Evolutionary conservation across 1,284 basidiomycete species (phyloP).

Genomic region (Trametes sp.): DNA sequence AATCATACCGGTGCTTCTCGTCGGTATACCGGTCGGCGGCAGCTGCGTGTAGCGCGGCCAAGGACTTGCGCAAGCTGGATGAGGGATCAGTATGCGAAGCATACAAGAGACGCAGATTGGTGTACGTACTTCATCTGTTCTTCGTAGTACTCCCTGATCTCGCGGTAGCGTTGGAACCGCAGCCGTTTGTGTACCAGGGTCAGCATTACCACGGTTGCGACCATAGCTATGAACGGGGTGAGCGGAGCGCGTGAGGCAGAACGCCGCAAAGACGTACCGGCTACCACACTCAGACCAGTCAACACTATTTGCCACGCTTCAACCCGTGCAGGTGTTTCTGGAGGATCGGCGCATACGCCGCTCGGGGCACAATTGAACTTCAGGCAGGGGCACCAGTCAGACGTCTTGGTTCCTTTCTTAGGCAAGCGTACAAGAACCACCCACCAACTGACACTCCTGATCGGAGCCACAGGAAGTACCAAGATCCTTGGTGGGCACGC

Average conservation of each 20-base stretch:
- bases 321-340: slow-evolving; percentile 45
- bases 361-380: slow-evolving; percentile 39
- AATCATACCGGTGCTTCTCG: slow-evolving; percentile 19
- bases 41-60: slow-evolving; percentile 38
- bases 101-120: not conserved
- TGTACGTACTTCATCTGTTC: slow-evolving; percentile 58
- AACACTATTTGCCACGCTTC: slow-evolving; percentile 49
- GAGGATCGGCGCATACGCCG: slow-evolving; percentile 43
- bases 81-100: not conserved
- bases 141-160: slow-evolving; percentile 60
- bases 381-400: not conserved
- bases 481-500: slow-evolving; percentile 55
- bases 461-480: slow-evolving; percentile 60
- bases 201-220: slow-evolving; percentile 50
- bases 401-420: no score
- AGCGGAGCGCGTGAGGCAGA: slow-evolving; percentile 24
- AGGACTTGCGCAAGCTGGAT: slow-evolving; percentile 36
- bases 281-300: slow-evolving; percentile 23
- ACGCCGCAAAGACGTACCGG: slow-evolving; percentile 31
- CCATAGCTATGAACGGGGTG: slow-evolving; percentile 47
- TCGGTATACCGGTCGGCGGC: slow-evolving; percentile 33
- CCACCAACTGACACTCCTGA: slow-evolving; percentile 60
- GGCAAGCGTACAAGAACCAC: not conserved
- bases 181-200: slow-evolving; percentile 58
- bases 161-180: slow-evolving; percentile 51